These are phyloP conservation scores for Pseudogymnoascus pannorum DNA, from an alignment of 2,329 filamentous ascomycete species.

Conservation along the genomic window DNA sequence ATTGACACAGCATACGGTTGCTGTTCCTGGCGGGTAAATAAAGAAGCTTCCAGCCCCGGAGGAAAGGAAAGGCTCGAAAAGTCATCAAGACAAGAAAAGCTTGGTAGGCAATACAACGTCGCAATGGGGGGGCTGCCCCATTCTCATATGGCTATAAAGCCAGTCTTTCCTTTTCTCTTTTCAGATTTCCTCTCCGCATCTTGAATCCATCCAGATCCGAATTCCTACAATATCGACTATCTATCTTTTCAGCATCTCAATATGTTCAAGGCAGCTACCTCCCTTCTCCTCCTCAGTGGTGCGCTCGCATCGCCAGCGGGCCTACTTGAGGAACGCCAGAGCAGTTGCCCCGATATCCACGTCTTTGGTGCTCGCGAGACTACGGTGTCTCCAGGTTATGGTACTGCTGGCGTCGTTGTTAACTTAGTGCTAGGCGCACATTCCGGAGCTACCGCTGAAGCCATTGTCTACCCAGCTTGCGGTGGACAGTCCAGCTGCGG, in stretches of 20 bases:
- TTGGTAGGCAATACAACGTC: background rate
- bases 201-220: background rate
- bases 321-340: constrained; percentile 2
- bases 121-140: background rate
- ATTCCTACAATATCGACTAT: background rate
- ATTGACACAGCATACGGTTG: background rate
- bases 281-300: constrained; percentile 2
- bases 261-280: constrained; percentile 7
- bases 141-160: constrained; percentile 7
- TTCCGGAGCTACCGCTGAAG: constrained; percentile 45
- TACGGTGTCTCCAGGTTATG: constrained; percentile 42
- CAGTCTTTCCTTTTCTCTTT: background rate
- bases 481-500: constrained; percentile 53
- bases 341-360: constrained; percentile 38
- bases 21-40: constrained; percentile 2
- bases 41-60: background rate
- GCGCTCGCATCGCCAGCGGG: constrained; percentile 5
- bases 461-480: constrained; percentile 54
- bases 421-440: constrained; percentile 42
- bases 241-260: background rate
- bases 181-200: background rate
- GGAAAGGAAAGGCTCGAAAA: background rate
- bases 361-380: constrained; percentile 47
- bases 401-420: constrained; percentile 43
- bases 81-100: background rate